phyloP scores from a whole-genome alignment of 176 grass and related monocot species.

The Coix lacrymajobi region DNA sequence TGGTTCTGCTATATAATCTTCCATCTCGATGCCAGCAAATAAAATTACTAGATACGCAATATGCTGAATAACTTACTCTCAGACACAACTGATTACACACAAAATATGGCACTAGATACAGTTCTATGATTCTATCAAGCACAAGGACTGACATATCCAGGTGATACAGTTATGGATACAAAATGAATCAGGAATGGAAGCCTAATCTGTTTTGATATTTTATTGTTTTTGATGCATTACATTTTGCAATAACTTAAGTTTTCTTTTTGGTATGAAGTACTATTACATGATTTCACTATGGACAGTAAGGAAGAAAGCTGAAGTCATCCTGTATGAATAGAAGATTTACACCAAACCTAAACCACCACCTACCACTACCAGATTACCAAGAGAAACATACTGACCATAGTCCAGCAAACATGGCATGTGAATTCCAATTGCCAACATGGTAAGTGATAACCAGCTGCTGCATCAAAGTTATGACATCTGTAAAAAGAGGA shows the following conservation, averaged over 20 bases:
- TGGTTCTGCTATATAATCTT: neutral
- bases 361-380: neutral
- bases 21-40: neutral
- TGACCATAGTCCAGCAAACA: neutral
- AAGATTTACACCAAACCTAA: constrained; percentile 28
- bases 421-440: constrained; percentile 9
- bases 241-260: constrained; percentile 20
- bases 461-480: neutral
- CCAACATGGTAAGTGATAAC: neutral
- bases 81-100: neutral
- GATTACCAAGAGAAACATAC: constrained; percentile 18
- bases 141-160: neutral
- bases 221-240: constrained; percentile 34
- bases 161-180: neutral
- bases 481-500: neutral
- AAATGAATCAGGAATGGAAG: neutral
- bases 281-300: constrained; percentile 36
- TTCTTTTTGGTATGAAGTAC: neutral
- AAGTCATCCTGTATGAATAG: constrained; percentile 26
- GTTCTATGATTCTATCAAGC: neutral
- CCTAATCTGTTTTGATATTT: constrained; percentile 9
- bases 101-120: neutral
- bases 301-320: constrained; percentile 32
- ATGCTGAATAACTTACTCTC: neutral
- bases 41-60: neutral